Base-by-base conservation (phyloP, 78 protist genomes). In the Monosiga brevicollis region DNA sequence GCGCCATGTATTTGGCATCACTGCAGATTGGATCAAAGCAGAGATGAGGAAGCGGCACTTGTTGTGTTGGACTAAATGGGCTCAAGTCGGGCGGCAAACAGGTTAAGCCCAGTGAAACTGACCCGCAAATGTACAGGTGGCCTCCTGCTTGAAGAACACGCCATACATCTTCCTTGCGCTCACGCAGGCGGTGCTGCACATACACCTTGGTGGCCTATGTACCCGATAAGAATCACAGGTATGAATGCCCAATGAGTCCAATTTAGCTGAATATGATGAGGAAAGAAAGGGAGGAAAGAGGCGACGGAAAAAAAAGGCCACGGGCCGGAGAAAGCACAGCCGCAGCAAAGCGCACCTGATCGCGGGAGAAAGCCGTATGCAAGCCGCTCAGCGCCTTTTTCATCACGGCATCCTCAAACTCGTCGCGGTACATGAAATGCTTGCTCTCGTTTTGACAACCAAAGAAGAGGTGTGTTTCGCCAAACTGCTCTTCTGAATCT, bases 1-100 rank as follows among this genome's bases (percentile, higher is more conserved):
- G 71, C 0, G 95, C 90, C 95, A 92, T 92, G 43, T 87, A 78
- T 34, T 84, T 35, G 10, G 91, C 95, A 55, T 92, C 95, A 71
- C 94, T 89, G 88, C n/a, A 81, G 83, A 77, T 78, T 22, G 20
- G 78, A 74, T 40, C 24, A 49, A 49, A 9, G 32, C 49, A 36
- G 42, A 23, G 76, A 80, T 10, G 11, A n/a, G 26, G 42, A 78
- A 78, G n/a, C 6, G 29, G 71, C 9, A 70, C 6, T 20, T 15
- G 15, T 15, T 6, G 62, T 49, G 62, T 6, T 49, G 62, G 62
- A 49, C 29, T 22, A 15, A 11, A 20, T 15, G 38, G 6, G 78
- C 26, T 75, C 34, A 75, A 15, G 54, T 75, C 15, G 6, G 62
- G 62, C 15, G 83, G 22, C 34, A 70, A 80, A 54, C 83, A 6